Evolutionary conservation across 805 yeast genomes (phyloP).

Genomic region (Candida ficus): DNA sequence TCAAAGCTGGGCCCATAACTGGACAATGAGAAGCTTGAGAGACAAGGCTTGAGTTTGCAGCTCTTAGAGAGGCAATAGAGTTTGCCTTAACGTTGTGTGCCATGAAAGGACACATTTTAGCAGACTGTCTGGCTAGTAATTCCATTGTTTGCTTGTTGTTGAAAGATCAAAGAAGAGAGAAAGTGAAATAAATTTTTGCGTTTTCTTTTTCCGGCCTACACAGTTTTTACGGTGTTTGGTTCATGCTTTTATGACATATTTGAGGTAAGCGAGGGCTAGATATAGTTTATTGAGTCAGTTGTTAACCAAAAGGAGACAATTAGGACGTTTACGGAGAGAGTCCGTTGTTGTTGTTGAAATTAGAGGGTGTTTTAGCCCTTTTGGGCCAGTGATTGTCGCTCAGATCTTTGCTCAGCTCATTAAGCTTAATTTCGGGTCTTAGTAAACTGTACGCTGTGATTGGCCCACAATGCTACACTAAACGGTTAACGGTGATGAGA

Average conservation of each 20-base stretch:
- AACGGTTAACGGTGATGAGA: not conserved
- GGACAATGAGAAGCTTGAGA: slow-evolving; percentile 75
- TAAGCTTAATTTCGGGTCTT: slow-evolving; percentile 3
- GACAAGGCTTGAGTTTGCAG: slow-evolving; percentile 22
- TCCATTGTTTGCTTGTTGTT: slow-evolving; percentile 49
- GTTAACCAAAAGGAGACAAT: too few relatives aligned
- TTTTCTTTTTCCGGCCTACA: not conserved
- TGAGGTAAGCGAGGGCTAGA: too few relatives aligned
- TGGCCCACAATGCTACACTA: too few relatives aligned
- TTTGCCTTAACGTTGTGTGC: slow-evolving; percentile 43
- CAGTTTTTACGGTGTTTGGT: too few relatives aligned
- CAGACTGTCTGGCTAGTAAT: slow-evolving; percentile 67
- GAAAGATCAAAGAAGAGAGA: not conserved
- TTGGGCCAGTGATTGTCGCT: not conserved
- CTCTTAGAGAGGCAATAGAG: slow-evolving; percentile 44
- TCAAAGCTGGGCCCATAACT: slow-evolving; percentile 79
- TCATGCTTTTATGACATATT: too few relatives aligned
- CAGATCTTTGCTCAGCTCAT: not conserved
- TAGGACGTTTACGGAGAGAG: not conserved
- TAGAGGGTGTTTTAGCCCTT: not conserved
- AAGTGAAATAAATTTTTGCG: not conserved
- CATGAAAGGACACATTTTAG: slow-evolving; percentile 81
- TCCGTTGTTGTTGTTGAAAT: not conserved
- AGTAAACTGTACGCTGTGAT: not conserved
- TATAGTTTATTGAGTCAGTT: too few relatives aligned